Evolutionary conservation across 169 alveolate genomes (phyloP).

Genomic region (Plasmodium vinckei): DNA sequence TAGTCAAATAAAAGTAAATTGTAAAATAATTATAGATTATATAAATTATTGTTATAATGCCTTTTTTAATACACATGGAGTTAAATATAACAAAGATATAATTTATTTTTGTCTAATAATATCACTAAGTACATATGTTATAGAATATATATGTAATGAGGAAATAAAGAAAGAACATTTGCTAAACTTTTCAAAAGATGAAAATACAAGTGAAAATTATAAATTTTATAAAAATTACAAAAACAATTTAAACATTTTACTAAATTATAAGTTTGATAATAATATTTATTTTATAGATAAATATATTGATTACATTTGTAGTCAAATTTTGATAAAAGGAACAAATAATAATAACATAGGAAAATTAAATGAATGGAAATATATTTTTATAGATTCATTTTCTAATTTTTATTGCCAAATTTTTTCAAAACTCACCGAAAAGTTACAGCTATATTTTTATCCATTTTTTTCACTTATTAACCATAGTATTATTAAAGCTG

Average conservation of each 20-base stretch:
- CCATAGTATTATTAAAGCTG: constrained; percentile 18
- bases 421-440: constrained; percentile 28
- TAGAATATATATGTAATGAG: constrained; percentile 45
- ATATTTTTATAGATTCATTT: constrained; percentile 33
- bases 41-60: constrained; percentile 45
- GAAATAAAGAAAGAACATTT: constrained; percentile 5
- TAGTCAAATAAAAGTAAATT: constrained; percentile 21
- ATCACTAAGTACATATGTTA: constrained; percentile 22
- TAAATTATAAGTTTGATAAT: constrained; percentile 46
- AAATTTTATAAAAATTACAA: neutral
- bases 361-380: constrained; percentile 3
- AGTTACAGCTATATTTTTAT: constrained; percentile 30
- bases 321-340: constrained; percentile 17
- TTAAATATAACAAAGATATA: constrained; percentile 18
- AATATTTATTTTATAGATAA: constrained; percentile 52
- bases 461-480: constrained; percentile 56
- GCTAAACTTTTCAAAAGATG: neutral
- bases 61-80: constrained; percentile 20
- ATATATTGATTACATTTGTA: constrained; percentile 41
- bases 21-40: constrained; percentile 38
- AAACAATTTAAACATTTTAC: constrained; percentile 25
- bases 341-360: neutral
- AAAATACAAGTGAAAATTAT: neutral
- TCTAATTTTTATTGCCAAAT: constrained; percentile 50
- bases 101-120: constrained; percentile 40